Evolutionary conservation across 176 grass and related monocot species (phyloP), one percentile per base, ranked within the genome.

Genomic region (Sorghum bicolor): DNA sequence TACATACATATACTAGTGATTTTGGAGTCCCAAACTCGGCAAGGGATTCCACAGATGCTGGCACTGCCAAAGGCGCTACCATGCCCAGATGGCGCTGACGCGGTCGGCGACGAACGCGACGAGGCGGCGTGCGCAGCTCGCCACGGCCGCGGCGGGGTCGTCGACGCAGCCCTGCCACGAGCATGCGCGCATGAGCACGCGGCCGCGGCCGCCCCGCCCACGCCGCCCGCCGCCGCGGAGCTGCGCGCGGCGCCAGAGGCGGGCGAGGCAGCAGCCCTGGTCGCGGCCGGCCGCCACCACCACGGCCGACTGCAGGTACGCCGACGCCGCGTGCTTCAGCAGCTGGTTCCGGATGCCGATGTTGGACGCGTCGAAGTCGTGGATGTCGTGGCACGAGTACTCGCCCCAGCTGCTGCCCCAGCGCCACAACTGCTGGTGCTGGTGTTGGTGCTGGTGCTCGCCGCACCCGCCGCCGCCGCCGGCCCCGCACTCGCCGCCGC

Each of bases 281-380:
- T 80, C 45, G 15, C 87, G 75, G 0, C n/a, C 64, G 0, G 83
- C 37, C 15, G 70, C 85, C 33, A 87, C 77, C 22, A 90, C 65
- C 6, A 84, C 89, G 25, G 92, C 90, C 1, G 96, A 93, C 84
- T 92, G 90, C 47, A 98, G 82, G 88, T 98, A 95, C 61, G 91
- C 91, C 12, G 96, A 95, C 33, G 96, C 91, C 3, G 93, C 96
- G 48, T 93, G 92, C 85, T 90, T 93, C 12, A 98, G 80, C 16
- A 95, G 83, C 45, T 86, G 89, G 87, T 95, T 94, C 39, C 89
- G 63, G 62, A 95, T 92, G 80, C 84, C 82, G 80, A 92, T 95
- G 61, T 86, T 40, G 43, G 89, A 86, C 8, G 90, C 44, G 82
- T 91, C 88, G 65, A 94, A 83, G 41, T 86, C 85, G 68, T 85